Base-by-base conservation (phyloP, 1,284 basidiomycete species). In the Rhodotorula sp. region DNA sequence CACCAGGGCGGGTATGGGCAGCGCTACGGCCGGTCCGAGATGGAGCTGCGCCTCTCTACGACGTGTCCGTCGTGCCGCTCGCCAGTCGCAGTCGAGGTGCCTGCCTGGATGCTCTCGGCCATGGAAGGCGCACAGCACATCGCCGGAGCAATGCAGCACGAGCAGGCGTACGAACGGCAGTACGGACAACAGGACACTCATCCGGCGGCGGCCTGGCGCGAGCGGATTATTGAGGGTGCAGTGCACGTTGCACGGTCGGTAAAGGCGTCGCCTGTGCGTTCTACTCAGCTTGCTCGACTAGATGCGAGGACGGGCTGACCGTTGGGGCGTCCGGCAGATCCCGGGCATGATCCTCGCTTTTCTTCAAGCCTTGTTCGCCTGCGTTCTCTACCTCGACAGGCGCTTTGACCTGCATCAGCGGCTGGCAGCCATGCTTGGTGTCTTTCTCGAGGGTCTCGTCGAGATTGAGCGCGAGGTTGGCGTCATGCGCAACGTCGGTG, bases 391-490 rank as follows among this genome's bases (percentile, higher is more conserved):
- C 42, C 66, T 73, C 62, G 68, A 73, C 59, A 50, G 50, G 42
- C 56, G 64, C 9, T 68, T 73, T 44, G 42, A 50, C 2, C 44
- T 73, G 14, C 72, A 67, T 19, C 56, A 73, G 25, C 65, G 60
- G 16, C n/a, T 64, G 23, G 65, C 58, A 10, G 13, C 27, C n/a
- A 34, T 61, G 13, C 53, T 64, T 21, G 42, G 34, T 19, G 34
- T 27, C 7, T 60, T 73, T 21, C 42, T 70, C 27, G 69, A 61
- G 42, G 72, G 67, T 2, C 59, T 73, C 10, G 68, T 70, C 41
- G 57, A 67, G 58, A 73, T 73, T 17, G 72, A 73, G 50, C 49
- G 55, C 41, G 72, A 73, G 55, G 62, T 73, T 7, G 72, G 72
- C 7, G 14, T 73, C 16, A 52, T 73, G 61, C 34, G 58, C 25